Evolutionary conservation across 2,329 filamentous ascomycete species (phyloP), one percentile per base, ranked within the genome.

Genomic region (Volutella citrinella): DNA sequence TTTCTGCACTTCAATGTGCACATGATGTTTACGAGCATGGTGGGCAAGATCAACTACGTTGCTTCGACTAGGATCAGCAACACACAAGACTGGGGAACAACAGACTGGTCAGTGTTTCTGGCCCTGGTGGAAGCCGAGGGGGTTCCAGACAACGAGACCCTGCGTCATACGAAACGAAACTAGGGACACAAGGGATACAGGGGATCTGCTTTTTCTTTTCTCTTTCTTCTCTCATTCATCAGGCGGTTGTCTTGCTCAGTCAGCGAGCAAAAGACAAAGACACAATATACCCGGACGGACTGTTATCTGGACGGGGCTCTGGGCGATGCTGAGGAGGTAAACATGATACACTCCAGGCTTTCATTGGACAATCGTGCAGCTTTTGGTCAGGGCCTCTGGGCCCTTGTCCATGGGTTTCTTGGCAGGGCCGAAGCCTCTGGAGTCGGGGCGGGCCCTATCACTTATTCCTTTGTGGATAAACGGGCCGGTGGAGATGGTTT

Each of bases 321-420:
- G 20, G 8, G 24, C 24, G 14, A 15, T 10, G 24, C 29, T 20
- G 30, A 37, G 27, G 21, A 40, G 28, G 45, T 36, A 17, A 32
- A 27, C 41, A 17, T 29, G 14, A 40, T 35, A 35, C 30, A 32
- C 21, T 27, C 36, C 39, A 13, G 30, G 22, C 30, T 37, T 30
- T 36, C 28, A 20, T 53, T 48, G 50, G 50, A 53, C 51, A 47
- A 30, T 34, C 26, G 18, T 45, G 38, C 22, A 27, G 18, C 17
- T 24, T 27, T 34, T 29, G 26, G 23, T 19, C 15, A 31, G 16
- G 24, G 26, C 36, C 34, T 36, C 32, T 40, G 19, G 40, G 23
- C 28, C 32, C 16, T 13, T 15, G 7, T 18, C 29, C 26, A 6
- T 18, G 11, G 15, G 21, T 19, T 19, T 27, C 11, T 8, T 29